A percentile compares a stretch with the other conserved stretches of the same genome.
Evolutionary conservation across 2,329 filamentous ascomycete species (phyloP).

Genomic region (Diaporthe aspalathi): DNA sequence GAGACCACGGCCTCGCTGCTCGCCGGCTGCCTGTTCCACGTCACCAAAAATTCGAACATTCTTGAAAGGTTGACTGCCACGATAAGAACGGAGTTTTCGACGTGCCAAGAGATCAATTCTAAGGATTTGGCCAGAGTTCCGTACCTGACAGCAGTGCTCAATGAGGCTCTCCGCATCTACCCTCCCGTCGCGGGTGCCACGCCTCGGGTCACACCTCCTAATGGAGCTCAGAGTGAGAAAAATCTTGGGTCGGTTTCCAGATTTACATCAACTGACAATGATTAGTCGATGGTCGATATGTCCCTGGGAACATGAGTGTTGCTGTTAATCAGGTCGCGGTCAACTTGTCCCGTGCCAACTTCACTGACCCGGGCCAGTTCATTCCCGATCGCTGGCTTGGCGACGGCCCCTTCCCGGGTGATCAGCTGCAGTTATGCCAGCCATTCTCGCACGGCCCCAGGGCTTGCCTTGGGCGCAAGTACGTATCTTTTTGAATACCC

Average conservation of each 20-base stretch:
- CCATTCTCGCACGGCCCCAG: slow-evolving; percentile 48
- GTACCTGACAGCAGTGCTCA: slow-evolving; percentile 51
- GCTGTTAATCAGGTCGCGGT: slow-evolving; percentile 14
- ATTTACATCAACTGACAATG: neutral
- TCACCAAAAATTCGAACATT: slow-evolving; percentile 42
- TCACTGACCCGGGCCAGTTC: slow-evolving; percentile 1
- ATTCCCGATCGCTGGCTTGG: slow-evolving; percentile 26
- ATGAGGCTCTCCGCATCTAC: slow-evolving; percentile 53
- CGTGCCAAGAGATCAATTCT: slow-evolving; percentile 49
- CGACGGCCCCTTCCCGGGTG: slow-evolving; percentile 30
- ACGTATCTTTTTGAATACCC: neutral
- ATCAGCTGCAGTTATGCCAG: slow-evolving; percentile 43
- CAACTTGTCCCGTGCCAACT: neutral
- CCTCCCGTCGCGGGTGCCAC: slow-evolving; percentile 42
- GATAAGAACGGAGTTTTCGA: slow-evolving; percentile 48
- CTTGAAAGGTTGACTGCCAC: slow-evolving; percentile 48
- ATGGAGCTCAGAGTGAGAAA: neutral
- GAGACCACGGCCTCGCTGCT: slow-evolving; percentile 35
- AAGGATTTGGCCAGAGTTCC: slow-evolving; percentile 43
- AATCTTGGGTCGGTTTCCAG: neutral
- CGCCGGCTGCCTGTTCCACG: slow-evolving; percentile 19
- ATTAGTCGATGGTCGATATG: slow-evolving; percentile 1
- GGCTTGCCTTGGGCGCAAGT: slow-evolving; percentile 48
- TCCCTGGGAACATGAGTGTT: slow-evolving; percentile 18
- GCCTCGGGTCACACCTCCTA: slow-evolving; percentile 6